These are phyloP conservation scores for Dendrocalamus sinicus DNA, from an alignment of 176 grass and related monocot species.

Conservation along the genomic window DNA sequence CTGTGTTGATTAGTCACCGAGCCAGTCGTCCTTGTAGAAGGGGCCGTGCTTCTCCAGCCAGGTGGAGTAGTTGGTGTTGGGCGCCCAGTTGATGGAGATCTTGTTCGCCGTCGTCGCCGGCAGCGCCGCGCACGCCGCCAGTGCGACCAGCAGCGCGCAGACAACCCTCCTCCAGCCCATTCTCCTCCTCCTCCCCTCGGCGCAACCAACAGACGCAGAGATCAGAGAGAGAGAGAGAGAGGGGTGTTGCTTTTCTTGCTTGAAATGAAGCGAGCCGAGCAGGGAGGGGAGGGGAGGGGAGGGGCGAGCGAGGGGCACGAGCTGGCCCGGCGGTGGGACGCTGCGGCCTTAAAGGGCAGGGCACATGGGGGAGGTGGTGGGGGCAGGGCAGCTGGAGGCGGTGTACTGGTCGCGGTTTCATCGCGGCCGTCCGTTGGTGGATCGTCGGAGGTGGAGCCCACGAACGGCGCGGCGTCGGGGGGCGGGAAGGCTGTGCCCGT, in stretches of 20 bases:
- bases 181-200: background rate
- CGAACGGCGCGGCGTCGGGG: background rate
- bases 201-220: background rate
- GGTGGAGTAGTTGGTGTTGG: conserved; percentile 81
- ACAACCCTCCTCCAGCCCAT: background rate
- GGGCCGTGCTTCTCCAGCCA: conserved; percentile 78
- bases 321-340: background rate
- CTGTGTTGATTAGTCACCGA: conserved; percentile 46
- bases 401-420: background rate
- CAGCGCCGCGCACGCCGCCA: conserved; percentile 46
- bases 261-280: background rate
- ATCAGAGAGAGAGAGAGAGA: background rate
- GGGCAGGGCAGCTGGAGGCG: background rate
- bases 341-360: conserved; percentile 13
- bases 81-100: conserved; percentile 72
- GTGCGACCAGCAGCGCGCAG: conserved; percentile 39
- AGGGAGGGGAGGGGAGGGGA: background rate
- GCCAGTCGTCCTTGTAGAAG: conserved; percentile 95
- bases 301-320: background rate
- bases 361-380: conserved; percentile 30
- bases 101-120: conserved; percentile 59
- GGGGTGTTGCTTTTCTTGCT: background rate
- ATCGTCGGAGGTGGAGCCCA: background rate
- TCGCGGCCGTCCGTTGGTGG: conserved; percentile 13
- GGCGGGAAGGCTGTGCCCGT: background rate